phyloP scores from a whole-genome alignment of 1,284 basidiomycete species.

The Tilletiaria anomala region DNA sequence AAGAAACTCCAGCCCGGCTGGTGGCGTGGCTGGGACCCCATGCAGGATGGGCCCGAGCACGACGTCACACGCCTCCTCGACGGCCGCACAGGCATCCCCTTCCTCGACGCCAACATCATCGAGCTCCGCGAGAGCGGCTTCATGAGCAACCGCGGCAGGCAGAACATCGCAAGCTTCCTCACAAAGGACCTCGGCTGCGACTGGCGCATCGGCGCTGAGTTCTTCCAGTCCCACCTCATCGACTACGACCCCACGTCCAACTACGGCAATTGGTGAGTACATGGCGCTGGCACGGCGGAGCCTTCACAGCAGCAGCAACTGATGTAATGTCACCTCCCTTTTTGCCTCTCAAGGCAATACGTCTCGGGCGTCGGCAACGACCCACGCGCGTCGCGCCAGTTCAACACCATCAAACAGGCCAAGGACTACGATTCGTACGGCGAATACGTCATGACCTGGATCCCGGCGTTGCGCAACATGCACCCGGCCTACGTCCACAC shows the following conservation, averaged over 20 bases:
- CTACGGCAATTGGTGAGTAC: constrained; percentile 28
- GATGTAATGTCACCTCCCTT: constrained; percentile 1
- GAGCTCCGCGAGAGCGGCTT: constrained; percentile 44
- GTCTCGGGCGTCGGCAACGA: constrained; percentile 49
- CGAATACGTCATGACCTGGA: constrained; percentile 45
- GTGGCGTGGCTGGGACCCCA: constrained; percentile 26
- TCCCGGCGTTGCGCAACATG: constrained; percentile 43
- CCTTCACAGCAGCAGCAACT: constrained; percentile 44
- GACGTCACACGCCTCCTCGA: constrained; percentile 43
- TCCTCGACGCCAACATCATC: constrained; percentile 48
- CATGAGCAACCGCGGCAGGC: constrained; percentile 43
- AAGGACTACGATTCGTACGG: constrained; percentile 46
- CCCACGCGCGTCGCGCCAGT: constrained; percentile 46
- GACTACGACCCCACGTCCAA: constrained; percentile 32
- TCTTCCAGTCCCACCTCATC: constrained; percentile 43
- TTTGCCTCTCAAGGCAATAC: constrained; percentile 9
- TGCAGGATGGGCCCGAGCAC: constrained; percentile 17
- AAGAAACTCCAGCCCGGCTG: constrained; percentile 38
- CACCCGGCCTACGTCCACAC: constrained; percentile 34
- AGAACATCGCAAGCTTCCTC: constrained; percentile 49
- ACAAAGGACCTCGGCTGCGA: constrained; percentile 44
- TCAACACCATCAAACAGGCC: constrained; percentile 50
- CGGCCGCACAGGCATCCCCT: constrained; percentile 47
- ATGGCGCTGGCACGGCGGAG: constrained; percentile 18
- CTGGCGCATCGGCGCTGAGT: constrained; percentile 49